phyloP scores from a whole-genome alignment of 2,329 filamentous ascomycete genomes.

The Dothideomycetidae sp. region DNA sequence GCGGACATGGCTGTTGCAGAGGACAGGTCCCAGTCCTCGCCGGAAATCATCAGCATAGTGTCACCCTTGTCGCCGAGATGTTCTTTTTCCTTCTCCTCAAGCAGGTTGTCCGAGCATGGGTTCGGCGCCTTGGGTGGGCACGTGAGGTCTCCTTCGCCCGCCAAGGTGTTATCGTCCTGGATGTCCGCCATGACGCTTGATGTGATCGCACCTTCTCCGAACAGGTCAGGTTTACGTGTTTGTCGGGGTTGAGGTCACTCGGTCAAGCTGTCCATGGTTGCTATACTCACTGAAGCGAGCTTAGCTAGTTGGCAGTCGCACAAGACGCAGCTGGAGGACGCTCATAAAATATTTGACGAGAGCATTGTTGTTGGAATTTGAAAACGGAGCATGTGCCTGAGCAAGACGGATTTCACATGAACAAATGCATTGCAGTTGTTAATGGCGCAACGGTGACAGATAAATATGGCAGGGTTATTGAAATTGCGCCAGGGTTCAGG shows the following conservation, averaged over 20 bases:
- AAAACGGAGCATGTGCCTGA: not conserved
- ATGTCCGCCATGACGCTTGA: no score
- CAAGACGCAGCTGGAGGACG: no score
- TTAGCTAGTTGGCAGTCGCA: no score
- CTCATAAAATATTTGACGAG: no score
- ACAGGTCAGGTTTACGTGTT: no score
- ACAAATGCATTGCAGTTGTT: no score
- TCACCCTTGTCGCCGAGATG: conserved; percentile 15
- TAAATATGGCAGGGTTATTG: not conserved
- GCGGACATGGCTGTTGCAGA: conserved; percentile 58
- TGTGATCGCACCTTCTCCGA: no score
- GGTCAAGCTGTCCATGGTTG: no score
- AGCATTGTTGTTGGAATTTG: not conserved
- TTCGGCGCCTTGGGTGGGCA: conserved; percentile 8
- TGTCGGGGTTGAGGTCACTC: no score
- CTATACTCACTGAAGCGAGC: no score
- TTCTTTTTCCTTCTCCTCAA: conserved; percentile 10
- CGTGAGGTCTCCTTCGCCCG: not conserved
- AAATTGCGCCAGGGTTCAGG: not conserved
- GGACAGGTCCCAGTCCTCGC: conserved; percentile 51
- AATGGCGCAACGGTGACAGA: not conserved
- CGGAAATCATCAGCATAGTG: conserved; percentile 17
- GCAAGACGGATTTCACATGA: no score
- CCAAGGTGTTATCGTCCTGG: not conserved
- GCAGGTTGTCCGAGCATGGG: conserved; percentile 7